Conservation (phyloP, 805 yeast genomes). For the Nakazawaea populi region DNA sequence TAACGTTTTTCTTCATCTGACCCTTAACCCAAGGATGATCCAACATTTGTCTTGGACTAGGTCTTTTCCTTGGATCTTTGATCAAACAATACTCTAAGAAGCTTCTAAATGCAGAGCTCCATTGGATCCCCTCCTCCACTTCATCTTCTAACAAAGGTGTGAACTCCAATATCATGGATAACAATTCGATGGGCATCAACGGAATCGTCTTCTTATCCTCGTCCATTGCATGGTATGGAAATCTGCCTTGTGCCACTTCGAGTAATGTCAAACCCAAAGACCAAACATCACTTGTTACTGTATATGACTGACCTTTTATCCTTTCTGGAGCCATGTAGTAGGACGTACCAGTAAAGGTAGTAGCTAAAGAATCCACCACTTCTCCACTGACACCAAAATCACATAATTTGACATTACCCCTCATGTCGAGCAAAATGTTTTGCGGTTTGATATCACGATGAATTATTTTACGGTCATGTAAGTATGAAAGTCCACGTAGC, state of each 20-base stretch:
- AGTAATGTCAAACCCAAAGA: constrained; percentile 85
- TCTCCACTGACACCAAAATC: constrained; percentile 98
- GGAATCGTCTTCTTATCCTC: constrained; percentile 41
- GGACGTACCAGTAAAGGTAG: constrained; percentile 95
- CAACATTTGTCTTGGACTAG: constrained; percentile 91
- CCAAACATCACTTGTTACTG: constrained; percentile 96
- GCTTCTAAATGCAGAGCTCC: constrained; percentile 81
- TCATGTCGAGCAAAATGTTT: constrained; percentile 68
- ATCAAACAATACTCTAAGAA: constrained; percentile 77
- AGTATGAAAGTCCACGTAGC: constrained; percentile 75
- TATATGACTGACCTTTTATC: constrained; percentile 90
- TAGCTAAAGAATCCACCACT: constrained; percentile 90
- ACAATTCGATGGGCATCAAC: constrained; percentile 75
- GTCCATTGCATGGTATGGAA: constrained; percentile 56
- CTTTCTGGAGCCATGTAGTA: constrained; percentile 99
- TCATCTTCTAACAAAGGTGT: constrained; percentile 78
- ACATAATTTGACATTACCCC: constrained; percentile 86
- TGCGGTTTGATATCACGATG: constrained; percentile 70
- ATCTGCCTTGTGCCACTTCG: constrained; percentile 90
- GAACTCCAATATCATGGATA: constrained; percentile 74
- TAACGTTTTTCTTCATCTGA: constrained; percentile 64
- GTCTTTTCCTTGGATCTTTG: constrained; percentile 74
- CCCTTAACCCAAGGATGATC: constrained; percentile 90
- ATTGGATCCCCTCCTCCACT: constrained; percentile 64
- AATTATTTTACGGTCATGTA: constrained; percentile 82